Evolutionary conservation across 2,329 filamentous ascomycete genomes (phyloP).

Genomic region (Colletotrichum endophyticum): DNA sequence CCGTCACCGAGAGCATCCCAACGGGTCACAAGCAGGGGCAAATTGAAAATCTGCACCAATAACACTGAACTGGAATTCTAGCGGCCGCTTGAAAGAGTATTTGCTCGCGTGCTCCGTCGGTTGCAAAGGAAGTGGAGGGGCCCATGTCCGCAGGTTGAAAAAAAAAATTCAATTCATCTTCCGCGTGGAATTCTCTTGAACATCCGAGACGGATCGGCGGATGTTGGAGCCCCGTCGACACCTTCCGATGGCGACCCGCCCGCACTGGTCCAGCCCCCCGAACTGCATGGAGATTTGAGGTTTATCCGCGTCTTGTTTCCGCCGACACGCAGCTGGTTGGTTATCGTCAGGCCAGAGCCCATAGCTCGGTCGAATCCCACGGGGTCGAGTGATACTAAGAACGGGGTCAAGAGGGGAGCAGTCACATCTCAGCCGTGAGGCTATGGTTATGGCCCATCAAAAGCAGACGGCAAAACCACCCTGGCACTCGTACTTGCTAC

Average conservation of each 20-base stretch:
- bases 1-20: background rate
- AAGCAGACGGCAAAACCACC: background rate
- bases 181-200: background rate
- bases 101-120: background rate
- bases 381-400: background rate
- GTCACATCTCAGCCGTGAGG: background rate
- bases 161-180: background rate
- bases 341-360: background rate
- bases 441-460: background rate
- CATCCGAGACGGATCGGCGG: background rate
- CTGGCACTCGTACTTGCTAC: background rate
- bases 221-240: background rate
- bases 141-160: background rate
- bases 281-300: background rate
- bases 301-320: background rate
- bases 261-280: background rate
- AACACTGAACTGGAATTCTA: background rate
- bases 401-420: background rate
- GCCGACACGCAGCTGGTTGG: background rate
- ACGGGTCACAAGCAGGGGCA: background rate
- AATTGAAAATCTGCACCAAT: background rate
- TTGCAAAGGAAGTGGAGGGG: background rate
- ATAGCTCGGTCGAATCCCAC: background rate
- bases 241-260: background rate
- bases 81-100: background rate